Percentiles rank a stretch among this genome's conserved stretches.
phyloP scores from a whole-genome alignment of 257 asterid genomes.

The Fraxinus anomala region DNA sequence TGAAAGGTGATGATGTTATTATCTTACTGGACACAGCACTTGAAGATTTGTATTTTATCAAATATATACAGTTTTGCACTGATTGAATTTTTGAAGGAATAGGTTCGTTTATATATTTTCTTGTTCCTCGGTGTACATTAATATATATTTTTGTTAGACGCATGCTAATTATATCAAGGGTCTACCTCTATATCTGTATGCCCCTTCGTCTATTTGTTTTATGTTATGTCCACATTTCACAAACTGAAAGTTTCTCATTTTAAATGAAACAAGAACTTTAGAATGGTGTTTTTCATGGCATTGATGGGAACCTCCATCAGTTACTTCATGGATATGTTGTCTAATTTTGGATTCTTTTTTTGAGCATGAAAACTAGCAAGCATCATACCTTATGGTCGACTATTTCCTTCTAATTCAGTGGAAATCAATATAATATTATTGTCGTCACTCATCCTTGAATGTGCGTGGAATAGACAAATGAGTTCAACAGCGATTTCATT shows the following conservation, averaged over 20 bases:
- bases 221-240: not conserved
- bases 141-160: too few species aligned
- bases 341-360: not conserved
- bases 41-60: slow-evolving; percentile 80
- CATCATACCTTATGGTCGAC: not conserved
- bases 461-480: slow-evolving; percentile 52
- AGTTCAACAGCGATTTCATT: slow-evolving; percentile 43
- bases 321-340: not conserved
- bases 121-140: too few species aligned
- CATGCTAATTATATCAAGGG: too few species aligned
- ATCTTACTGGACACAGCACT: slow-evolving; percentile 88
- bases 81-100: not conserved
- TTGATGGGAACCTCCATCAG: not conserved
- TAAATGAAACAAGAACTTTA: too few species aligned
- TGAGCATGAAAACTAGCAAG: not conserved
- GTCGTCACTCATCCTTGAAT: too few species aligned
- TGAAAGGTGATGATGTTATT: slow-evolving; percentile 88
- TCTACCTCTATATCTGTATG: too few species aligned
- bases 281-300: not conserved
- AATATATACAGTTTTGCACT: too few species aligned
- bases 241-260: not conserved
- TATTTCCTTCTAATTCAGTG: too few species aligned
- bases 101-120: too few species aligned
- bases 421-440: too few species aligned
- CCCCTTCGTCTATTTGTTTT: too few species aligned